Evolutionary conservation across 1,284 basidiomycete species (phyloP), one percentile per base, ranked within the genome.

Genomic region (Ganoderma leucocontextum): DNA sequence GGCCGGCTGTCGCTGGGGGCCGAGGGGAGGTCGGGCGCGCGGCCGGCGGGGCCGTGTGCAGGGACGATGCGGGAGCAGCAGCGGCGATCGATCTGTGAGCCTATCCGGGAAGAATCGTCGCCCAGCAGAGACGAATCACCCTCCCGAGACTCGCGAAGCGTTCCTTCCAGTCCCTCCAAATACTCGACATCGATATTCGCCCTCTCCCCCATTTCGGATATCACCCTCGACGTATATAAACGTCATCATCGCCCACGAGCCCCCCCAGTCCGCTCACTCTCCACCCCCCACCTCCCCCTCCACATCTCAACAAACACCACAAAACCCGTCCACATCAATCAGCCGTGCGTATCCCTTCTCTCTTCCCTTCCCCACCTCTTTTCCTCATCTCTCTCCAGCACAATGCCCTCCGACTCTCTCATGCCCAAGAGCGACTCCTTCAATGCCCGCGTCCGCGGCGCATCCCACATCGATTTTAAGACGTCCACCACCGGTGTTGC

Each of bases 401-500:
- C 81, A 72, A 89, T 89, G 88, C 70, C 76, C 65, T 63, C 71
- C 67, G 79, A 84, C 71, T 86, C 84, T 60, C 83, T 91, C 62
- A 84, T 89, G 80, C 89, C 89, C 68, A 84, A 86, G 73, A 81
- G 80, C 76, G 89, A 91, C 71, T 85, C 88, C 70, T 84, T 90
- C 86, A 88, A 85, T 74, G 84, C 87, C 78, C 88, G 91, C 74
- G 85, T 86, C 68, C 86, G 91, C 71, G 89, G 92, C 73, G 86
- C 86, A 69, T 87, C 86, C 75, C 89, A 93, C 80, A 89, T 92
- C 83, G 82, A 98, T 85, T 98, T 98, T 91, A 97, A 98, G 87
- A 97, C 96, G 52, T 97, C 97, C 74, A 98, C 97, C 67, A 99
- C 97, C 60, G 97, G 97, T 75, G 94, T 99, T 76, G 94, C 96